Evolutionary conservation across 1,139 yeast species (phyloP).

Genomic region (Debaryomyces nepalensis): DNA sequence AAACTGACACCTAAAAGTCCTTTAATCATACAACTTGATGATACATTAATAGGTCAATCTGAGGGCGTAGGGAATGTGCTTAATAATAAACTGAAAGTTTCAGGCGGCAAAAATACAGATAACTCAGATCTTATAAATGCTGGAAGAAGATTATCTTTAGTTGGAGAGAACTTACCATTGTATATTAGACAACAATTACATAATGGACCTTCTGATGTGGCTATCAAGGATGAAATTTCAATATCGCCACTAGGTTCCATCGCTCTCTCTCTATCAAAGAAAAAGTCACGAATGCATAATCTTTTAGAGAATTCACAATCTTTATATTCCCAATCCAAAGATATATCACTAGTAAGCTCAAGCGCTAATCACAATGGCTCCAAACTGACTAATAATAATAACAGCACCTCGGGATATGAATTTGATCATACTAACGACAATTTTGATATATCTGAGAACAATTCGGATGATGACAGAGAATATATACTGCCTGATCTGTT

Average conservation of each 20-base stretch:
- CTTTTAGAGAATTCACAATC: slow-evolving; percentile 45
- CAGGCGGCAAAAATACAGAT: too few relatives aligned
- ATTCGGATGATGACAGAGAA: slow-evolving; percentile 36
- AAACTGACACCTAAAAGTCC: neutral
- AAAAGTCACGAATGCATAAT: slow-evolving; percentile 38
- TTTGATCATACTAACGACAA: slow-evolving; percentile 1
- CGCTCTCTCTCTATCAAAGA: slow-evolving; percentile 9
- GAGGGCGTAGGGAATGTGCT: neutral
- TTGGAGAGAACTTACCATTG: slow-evolving; percentile 44
- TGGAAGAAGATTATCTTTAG: slow-evolving; percentile 39
- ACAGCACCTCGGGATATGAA: slow-evolving; percentile 1
- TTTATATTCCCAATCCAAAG: slow-evolving; percentile 36
- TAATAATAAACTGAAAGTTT: too few relatives aligned
- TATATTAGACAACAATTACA: slow-evolving; percentile 42
- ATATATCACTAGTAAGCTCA: slow-evolving; percentile 15
- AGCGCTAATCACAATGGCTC: neutral
- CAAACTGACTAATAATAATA: slow-evolving; percentile 3
- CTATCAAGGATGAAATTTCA: neutral
- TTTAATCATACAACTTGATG: slow-evolving; percentile 8
- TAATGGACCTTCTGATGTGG: neutral
- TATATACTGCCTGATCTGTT: slow-evolving; percentile 51
- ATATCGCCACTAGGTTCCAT: neutral
- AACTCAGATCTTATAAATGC: too few relatives aligned
- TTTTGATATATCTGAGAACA: slow-evolving; percentile 22
- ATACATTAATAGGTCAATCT: slow-evolving; percentile 5